Base-by-base conservation (phyloP, 2,329 filamentous ascomycete species). In the Trichoderma polysporum region DNA sequence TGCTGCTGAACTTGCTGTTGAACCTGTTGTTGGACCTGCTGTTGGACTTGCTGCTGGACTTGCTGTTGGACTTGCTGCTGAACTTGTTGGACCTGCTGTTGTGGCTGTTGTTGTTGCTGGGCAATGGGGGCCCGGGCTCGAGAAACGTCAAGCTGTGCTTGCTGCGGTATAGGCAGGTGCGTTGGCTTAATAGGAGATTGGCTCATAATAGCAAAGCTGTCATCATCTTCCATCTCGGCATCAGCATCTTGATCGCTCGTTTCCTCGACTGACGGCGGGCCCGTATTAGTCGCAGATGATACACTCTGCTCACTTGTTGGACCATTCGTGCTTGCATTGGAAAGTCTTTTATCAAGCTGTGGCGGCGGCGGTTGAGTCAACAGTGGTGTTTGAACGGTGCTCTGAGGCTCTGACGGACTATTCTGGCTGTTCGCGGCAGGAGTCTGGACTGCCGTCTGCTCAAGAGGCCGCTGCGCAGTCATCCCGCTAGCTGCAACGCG, bases 191-290 rank as follows among this genome's bases (percentile, higher is more conserved):
- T 70, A 4, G 79, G 74, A 29, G 80, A 79, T 3, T 64, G 60
- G 59, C 78, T 79, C 73, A 86, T 83, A 62, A 85, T 82, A 8
- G 83, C 80, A 68, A 85, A 86, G 62, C 79, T 82, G 53, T 86
- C 85, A 60, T 85, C 85, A 41, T 88, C 86, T 53, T 88, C 86
- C 86, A 88, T 88, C 66, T 84, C 82, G 9, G 79, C 79, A 64
- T 81, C 79, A 4, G 77, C 79, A 69, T 81, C 79, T 62, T 79
- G 78, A 53, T 81, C 79, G 47, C 82, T 85, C 37, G 79, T 82
- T n/a, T 83, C 82, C 25, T 83, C 82, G 12, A 81, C 75, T 6
- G 77, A 82, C 10, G 77, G 76, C 8, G 80, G 78, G 3, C 75
- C 76, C 6, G 78, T 78, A 10, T 77, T 77, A 9, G 75, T 75